Conservation (phyloP, 148 eudicot genomes). For the Rhododendron mucronatum region DNA sequence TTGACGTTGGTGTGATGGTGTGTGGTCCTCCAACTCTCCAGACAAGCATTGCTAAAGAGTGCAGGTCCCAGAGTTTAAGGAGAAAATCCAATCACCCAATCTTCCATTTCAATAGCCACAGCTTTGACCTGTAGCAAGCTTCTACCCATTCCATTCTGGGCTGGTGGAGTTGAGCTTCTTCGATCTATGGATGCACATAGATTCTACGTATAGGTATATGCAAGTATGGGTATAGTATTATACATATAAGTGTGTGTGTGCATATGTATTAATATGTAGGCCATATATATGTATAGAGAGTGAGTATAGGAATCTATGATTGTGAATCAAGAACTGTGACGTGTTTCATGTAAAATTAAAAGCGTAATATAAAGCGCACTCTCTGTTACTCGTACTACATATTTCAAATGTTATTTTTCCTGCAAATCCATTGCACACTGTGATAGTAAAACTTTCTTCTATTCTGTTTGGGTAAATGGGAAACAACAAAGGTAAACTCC, state of each 20-base stretch:
- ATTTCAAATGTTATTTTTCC: no score
- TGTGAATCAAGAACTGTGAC: no score
- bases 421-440: no score
- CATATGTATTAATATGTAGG: not conserved
- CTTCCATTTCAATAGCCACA: constrained; percentile 86
- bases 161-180: not conserved
- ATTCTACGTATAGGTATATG: not conserved
- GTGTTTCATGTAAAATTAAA: no score
- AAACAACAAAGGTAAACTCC: not conserved
- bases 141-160: not conserved
- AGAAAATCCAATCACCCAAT: constrained; percentile 46
- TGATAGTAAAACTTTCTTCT: no score
- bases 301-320: no score
- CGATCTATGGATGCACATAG: not conserved
- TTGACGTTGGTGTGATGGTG: constrained; percentile 75
- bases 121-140: constrained; percentile 53
- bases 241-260: not conserved
- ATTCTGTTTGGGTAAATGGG: no score
- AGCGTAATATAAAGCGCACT: no score
- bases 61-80: constrained; percentile 55
- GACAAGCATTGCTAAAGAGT: constrained; percentile 66
- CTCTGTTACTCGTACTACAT: no score
- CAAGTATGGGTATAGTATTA: not conserved
- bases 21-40: constrained; percentile 79
- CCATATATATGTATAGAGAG: no score